Evolutionary conservation across 2,329 filamentous ascomycete genomes (phyloP).

Genomic region (Diaporthe destruens): DNA sequence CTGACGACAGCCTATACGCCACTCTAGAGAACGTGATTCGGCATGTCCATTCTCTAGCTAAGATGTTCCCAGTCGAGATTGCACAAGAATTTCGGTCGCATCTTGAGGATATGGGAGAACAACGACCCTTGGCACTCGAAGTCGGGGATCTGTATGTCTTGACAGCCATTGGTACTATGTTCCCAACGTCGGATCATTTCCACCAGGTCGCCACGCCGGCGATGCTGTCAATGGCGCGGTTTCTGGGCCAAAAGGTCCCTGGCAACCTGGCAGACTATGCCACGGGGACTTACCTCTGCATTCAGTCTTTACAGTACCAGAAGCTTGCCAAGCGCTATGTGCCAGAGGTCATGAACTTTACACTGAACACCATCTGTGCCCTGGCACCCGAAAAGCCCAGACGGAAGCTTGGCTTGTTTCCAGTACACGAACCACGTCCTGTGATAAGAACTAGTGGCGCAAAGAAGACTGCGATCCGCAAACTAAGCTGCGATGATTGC

Average conservation of each 20-base stretch:
- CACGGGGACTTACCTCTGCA: slow-evolving; percentile 82
- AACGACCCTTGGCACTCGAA: slow-evolving; percentile 64
- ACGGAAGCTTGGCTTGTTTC: slow-evolving; percentile 67
- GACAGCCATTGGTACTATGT: slow-evolving; percentile 85
- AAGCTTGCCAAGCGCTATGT: slow-evolving; percentile 86
- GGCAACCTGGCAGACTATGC: slow-evolving; percentile 74
- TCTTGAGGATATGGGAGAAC: slow-evolving; percentile 67
- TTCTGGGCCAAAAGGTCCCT: slow-evolving; percentile 82
- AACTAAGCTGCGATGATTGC: slow-evolving; percentile 72
- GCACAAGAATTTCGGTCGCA: slow-evolving; percentile 82
- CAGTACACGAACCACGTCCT: slow-evolving; percentile 67
- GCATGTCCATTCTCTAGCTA: slow-evolving; percentile 92
- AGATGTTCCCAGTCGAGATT: slow-evolving; percentile 84
- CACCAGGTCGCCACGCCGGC: slow-evolving; percentile 94
- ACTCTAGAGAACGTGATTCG: slow-evolving; percentile 85
- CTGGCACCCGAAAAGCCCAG: slow-evolving; percentile 69
- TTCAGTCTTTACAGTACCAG: slow-evolving; percentile 86
- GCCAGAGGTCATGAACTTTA: slow-evolving; percentile 88
- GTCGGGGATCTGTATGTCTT: slow-evolving; percentile 85
- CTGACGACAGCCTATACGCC: slow-evolving; percentile 67
- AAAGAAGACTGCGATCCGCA: slow-evolving; percentile 58
- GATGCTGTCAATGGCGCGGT: slow-evolving; percentile 85
- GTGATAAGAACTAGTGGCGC: slow-evolving; percentile 64
- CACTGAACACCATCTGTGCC: slow-evolving; percentile 77
- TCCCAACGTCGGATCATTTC: slow-evolving; percentile 97